phyloP scores from a whole-genome alignment of 352 stramenopile species.

The Plasmopara halstedii region DNA sequence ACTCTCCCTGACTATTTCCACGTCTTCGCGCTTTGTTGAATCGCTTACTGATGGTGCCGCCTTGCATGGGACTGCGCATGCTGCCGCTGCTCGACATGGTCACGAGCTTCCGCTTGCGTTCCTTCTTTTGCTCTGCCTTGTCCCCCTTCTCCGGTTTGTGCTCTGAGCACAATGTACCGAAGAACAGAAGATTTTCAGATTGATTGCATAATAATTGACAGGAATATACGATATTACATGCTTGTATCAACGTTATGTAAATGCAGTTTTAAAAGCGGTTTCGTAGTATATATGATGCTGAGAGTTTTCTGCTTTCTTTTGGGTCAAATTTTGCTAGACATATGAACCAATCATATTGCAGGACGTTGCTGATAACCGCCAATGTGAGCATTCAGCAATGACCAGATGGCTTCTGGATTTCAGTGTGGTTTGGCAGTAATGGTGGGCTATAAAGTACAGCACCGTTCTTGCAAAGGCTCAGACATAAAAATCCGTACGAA shows the following conservation, averaged over 20 bases:
- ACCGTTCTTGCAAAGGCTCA: no score
- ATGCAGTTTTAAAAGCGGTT: no score
- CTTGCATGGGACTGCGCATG: constrained; percentile 21
- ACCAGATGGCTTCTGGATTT: constrained; percentile 17
- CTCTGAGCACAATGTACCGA: constrained; percentile 19
- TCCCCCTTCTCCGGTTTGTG: constrained; percentile 9
- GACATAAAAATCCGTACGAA: no score
- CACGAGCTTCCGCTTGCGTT: constrained; percentile 1
- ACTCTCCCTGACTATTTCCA: constrained; percentile 58
- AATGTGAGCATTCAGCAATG: not conserved
- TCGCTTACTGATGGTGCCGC: constrained; percentile 48
- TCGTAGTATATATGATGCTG: no score
- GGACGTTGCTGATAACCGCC: no score
- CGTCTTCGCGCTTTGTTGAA: constrained; percentile 62
- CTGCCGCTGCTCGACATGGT: constrained; percentile 21
- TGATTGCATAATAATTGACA: not conserved
- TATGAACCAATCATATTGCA: not conserved
- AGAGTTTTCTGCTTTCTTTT: no score
- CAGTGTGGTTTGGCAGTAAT: constrained; percentile 9
- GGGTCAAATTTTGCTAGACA: no score
- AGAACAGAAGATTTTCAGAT: not conserved
- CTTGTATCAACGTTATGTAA: no score
- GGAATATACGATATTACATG: not conserved
- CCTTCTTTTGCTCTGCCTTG: constrained; percentile 20
- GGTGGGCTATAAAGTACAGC: no score